These are phyloP conservation scores for Termitomyces sp. DNA, from an alignment of 768 basidiomycete species.

Conservation along the genomic window DNA sequence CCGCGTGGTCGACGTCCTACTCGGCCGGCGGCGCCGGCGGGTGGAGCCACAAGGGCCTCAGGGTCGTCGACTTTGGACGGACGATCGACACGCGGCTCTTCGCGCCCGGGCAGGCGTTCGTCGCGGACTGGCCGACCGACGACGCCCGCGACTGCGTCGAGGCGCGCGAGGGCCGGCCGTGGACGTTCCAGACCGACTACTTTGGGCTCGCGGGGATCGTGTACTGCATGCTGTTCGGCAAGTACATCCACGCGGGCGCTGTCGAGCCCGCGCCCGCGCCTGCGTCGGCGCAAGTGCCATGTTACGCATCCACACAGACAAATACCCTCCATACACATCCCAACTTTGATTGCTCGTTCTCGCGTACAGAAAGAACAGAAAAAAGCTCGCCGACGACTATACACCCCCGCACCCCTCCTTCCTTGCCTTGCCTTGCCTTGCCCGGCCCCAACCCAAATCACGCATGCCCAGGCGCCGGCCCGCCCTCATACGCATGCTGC, in stretches of 20 bases:
- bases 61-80: constrained; percentile 96
- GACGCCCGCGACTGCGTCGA: constrained; percentile 91
- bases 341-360: no score
- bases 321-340: no score
- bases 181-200: constrained; percentile 97
- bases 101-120: constrained; percentile 72
- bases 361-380: no score
- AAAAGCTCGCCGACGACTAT: no score
- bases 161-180: constrained; percentile 74
- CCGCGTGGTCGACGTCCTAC: constrained; percentile 74
- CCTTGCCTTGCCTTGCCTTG: no score
- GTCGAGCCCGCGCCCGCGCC: no score
- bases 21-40: constrained; percentile 73
- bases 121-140: constrained; percentile 86
- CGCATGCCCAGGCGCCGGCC: constrained; percentile 7
- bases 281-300: no score
- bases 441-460: no score
- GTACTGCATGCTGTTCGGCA: constrained; percentile 95
- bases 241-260: constrained; percentile 80
- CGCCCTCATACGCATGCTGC: constrained; percentile 72
- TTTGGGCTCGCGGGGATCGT: constrained; percentile 92
- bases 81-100: constrained; percentile 84
- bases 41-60: constrained; percentile 85
- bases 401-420: no score
- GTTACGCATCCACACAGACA: no score